Evolutionary conservation across 495 filamentous ascomycete species (phyloP), one percentile per base, ranked within the genome.

Genomic region (Annulohypoxylon maeteangense): DNA sequence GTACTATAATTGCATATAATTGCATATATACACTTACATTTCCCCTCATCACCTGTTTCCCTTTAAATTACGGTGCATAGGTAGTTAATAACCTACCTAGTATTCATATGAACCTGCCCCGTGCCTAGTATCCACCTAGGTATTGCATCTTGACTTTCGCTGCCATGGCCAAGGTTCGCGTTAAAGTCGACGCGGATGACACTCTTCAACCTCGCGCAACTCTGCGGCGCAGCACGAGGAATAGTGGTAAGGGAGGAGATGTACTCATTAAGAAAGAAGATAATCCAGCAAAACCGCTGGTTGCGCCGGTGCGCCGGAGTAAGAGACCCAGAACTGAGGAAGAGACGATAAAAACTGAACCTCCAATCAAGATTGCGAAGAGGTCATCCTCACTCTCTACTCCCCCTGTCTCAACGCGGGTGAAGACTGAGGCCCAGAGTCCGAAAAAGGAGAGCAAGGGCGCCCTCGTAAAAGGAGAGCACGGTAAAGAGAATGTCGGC

Each of bases 191-290:
- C 34, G 61, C 44, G 20, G 44, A 44, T 32, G 38, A 31, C 51
- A 25, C 34, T 44, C 32, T 51, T 16, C n/a, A 62, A 31, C 47
- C 10, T 20, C 40, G 62, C 18, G 22, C 32, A 22, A 42, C 10
- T 25, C 58, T 68, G n/a, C 65, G 70, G 47, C 74, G 74, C 22
- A 73, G 74, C 56, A 40, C 63, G 10, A 67, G 74, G 58, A 56
- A 65, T 42, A 48, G 27, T n/a, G 50, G 4, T 12, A 57, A 62
- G 53, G 22, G 14, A 16, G 66, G 7, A 61, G 47, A 66, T n/a
- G 62, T 27, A 22, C 40, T 40, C 18, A 14, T 58, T 16, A 71
- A 66, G 31, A 38, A 57, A 25, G 68, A 71, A 48, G 38, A 62
- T 10, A 25, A 16, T n/a, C 18, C 62, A 5, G 11, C 55, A 1